Conservation (phyloP, 108 stramenopile species). For the Aurantiochytrium sp. region DNA sequence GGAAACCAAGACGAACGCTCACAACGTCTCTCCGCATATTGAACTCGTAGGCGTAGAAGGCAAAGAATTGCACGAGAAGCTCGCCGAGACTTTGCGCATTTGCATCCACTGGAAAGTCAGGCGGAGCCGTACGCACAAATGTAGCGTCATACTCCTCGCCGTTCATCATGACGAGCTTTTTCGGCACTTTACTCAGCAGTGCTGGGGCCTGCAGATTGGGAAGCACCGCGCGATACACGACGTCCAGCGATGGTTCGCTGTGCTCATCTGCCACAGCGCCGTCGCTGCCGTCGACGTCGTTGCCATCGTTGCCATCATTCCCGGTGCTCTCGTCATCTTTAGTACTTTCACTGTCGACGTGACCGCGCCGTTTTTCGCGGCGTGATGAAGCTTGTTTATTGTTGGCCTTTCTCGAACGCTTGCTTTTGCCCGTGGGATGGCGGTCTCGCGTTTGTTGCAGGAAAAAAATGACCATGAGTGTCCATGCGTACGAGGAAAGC, state of each 20-base stretch:
- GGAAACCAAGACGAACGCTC: background rate
- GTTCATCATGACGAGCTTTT: background rate
- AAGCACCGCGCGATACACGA: background rate
- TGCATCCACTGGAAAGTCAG: background rate
- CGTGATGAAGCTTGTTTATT: too few relatives aligned
- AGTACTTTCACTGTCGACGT: too few relatives aligned
- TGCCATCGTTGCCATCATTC: background rate
- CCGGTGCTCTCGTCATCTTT: background rate
- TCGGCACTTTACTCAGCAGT: background rate
- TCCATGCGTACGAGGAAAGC: constrained; percentile 14
- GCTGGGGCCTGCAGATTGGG: background rate
- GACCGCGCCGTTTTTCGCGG: too few relatives aligned
- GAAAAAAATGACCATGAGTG: constrained; percentile 3
- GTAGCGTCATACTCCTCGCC: background rate
- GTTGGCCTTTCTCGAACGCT: too few relatives aligned
- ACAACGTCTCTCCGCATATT: background rate
- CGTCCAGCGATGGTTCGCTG: too few relatives aligned
- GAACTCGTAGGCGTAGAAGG: background rate
- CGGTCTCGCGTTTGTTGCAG: background rate
- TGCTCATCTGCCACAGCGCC: background rate
- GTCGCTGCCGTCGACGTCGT: background rate
- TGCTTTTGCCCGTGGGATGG: background rate
- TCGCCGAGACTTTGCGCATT: background rate
- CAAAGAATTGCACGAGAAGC: background rate
- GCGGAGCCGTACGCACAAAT: background rate